phyloP scores from a whole-genome alignment of 192 early-diverging fungal genomes.

The Rhizophlyctis rosea region DNA sequence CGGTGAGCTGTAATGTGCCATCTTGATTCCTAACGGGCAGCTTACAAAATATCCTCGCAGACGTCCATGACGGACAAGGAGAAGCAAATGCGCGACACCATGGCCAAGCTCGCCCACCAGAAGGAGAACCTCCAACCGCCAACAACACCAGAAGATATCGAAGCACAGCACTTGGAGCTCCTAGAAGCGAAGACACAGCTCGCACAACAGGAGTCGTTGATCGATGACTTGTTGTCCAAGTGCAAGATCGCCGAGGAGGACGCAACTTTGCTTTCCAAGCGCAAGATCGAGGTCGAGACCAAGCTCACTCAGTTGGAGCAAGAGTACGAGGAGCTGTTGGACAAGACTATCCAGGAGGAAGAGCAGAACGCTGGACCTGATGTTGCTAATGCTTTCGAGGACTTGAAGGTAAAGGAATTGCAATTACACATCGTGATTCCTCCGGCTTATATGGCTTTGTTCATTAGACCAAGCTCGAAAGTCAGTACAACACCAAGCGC shows the following conservation, averaged over 20 bases:
- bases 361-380: constrained; percentile 42
- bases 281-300: constrained; percentile 66
- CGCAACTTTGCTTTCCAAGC: constrained; percentile 50
- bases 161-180: constrained; percentile 67
- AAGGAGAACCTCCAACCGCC: constrained; percentile 45
- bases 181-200: constrained; percentile 61
- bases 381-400: constrained; percentile 42
- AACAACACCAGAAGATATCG: constrained; percentile 61
- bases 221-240: constrained; percentile 44
- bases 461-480: constrained; percentile 70
- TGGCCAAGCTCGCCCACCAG: constrained; percentile 64
- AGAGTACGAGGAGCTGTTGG: constrained; percentile 81
- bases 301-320: constrained; percentile 66
- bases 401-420: constrained; percentile 53
- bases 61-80: constrained; percentile 75
- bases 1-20: constrained; percentile 37
- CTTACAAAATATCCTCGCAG: constrained; percentile 27
- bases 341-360: constrained; percentile 72
- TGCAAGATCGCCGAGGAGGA: constrained; percentile 45
- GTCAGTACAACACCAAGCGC: constrained; percentile 74
- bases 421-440: neutral
- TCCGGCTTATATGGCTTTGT: too few species aligned
- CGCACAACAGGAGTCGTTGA: constrained; percentile 60
- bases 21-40: neutral
- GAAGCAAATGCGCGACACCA: constrained; percentile 64